Evolutionary conservation across 2,329 filamentous ascomycete genomes (phyloP).

Genomic region (Oidium heveae): DNA sequence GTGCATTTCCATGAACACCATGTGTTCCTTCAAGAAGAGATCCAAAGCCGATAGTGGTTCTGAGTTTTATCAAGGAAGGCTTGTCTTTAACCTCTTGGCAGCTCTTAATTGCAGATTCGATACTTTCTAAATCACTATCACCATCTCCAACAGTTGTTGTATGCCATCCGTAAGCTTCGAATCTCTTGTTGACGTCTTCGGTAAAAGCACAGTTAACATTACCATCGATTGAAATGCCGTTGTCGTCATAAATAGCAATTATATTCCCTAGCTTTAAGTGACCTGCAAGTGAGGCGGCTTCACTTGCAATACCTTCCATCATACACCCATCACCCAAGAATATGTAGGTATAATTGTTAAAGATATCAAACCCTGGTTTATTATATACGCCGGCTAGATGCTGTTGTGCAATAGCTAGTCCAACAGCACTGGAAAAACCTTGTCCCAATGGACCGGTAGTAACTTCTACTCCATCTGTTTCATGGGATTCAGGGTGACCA

Average conservation of each 20-base stretch:
- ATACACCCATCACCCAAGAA: slow-evolving; percentile 97
- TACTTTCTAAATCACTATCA: slow-evolving; percentile 64
- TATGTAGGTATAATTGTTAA: slow-evolving; percentile 91
- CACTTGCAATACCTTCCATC: slow-evolving; percentile 91
- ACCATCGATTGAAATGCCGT: slow-evolving; percentile 88
- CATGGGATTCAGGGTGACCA: slow-evolving; percentile 87
- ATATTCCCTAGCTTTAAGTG: slow-evolving; percentile 96
- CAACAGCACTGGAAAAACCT: slow-evolving; percentile 91
- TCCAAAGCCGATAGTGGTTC: slow-evolving; percentile 91
- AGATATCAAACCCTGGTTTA: slow-evolving; percentile 74
- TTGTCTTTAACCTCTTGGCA: slow-evolving; percentile 80
- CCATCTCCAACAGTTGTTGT: slow-evolving; percentile 62
- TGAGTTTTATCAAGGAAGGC: slow-evolving; percentile 89
- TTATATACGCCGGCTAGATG: slow-evolving; percentile 85
- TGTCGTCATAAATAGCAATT: slow-evolving; percentile 94
- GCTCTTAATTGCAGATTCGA: slow-evolving; percentile 70
- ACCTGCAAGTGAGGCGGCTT: slow-evolving; percentile 78
- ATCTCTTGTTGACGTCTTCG: slow-evolving; percentile 83
- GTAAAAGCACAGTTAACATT: slow-evolving; percentile 93
- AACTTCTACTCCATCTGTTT: slow-evolving; percentile 91
- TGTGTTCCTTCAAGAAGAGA: slow-evolving; percentile 82
- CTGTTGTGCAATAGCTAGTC: slow-evolving; percentile 87
- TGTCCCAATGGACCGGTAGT: slow-evolving; percentile 95
- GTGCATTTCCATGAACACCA: slow-evolving; percentile 84
- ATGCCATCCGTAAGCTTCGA: slow-evolving; percentile 96